Evolutionary conservation across 805 yeast genomes (phyloP).

Genomic region (Ogataea corticis): DNA sequence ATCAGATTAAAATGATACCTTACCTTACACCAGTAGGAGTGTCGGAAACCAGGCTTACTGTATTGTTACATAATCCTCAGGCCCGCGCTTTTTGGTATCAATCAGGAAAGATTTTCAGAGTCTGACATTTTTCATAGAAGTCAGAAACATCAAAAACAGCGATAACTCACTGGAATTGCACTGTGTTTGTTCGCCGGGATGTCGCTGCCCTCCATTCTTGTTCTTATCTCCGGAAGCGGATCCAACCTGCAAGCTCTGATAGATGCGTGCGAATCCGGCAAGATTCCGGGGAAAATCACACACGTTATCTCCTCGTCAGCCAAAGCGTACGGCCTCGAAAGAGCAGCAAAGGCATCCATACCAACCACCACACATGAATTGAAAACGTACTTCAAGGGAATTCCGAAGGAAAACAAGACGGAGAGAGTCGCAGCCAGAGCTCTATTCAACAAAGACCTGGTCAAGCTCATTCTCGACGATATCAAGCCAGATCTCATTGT

Average conservation of each 20-base stretch:
- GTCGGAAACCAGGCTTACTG: too few relatives aligned
- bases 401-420: slow-evolving; percentile 65
- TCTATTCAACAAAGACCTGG: slow-evolving; percentile 75
- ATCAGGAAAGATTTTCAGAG: too few relatives aligned
- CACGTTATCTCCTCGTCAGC: slow-evolving; percentile 84
- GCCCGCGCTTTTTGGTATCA: too few relatives aligned
- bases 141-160: background rate
- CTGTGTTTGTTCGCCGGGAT: background rate
- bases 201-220: slow-evolving; percentile 48
- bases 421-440: slow-evolving; percentile 64
- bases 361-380: slow-evolving; percentile 74
- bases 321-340: slow-evolving; percentile 80
- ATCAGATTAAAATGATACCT: too few relatives aligned
- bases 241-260: slow-evolving; percentile 94
- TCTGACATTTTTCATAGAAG: background rate
- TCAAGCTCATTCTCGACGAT: slow-evolving; percentile 57
- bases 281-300: slow-evolving; percentile 51
- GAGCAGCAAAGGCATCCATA: slow-evolving; percentile 72
- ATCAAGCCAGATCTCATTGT: slow-evolving; percentile 80
- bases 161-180: background rate
- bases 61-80: too few relatives aligned
- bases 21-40: too few relatives aligned
- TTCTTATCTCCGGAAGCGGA: slow-evolving; percentile 92
- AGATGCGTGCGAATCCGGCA: slow-evolving; percentile 55
- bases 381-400: slow-evolving; percentile 69